These are phyloP conservation scores for Leccinum rimulosum DNA, from an alignment of 768 basidiomycete genomes.

Conservation along the genomic window DNA sequence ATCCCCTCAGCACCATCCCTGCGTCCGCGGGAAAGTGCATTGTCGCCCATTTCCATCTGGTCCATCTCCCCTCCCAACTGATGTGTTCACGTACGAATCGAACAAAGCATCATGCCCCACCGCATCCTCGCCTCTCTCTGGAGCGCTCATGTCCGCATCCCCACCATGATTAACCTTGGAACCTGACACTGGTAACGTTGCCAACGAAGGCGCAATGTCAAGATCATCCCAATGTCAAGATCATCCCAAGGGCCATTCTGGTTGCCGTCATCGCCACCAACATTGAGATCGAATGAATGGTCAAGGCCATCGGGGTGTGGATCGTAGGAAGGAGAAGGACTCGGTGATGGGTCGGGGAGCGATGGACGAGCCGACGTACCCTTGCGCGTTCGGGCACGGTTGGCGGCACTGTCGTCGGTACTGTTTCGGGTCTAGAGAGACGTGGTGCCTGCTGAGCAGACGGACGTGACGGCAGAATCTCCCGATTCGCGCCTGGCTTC, in stretches of 20 bases:
- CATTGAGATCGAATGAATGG: constrained; percentile 18
- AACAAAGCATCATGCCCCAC: constrained; percentile 14
- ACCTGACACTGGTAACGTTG: neutral
- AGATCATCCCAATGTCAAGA: neutral
- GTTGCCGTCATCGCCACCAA: neutral
- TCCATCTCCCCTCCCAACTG: constrained; percentile 4
- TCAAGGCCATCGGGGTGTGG: constrained; percentile 12
- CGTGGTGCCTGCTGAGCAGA: neutral
- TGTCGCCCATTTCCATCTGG: neutral
- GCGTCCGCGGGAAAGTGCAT: neutral
- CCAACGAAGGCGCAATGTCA: constrained; percentile 10
- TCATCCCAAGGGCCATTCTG: neutral
- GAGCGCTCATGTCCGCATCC: neutral
- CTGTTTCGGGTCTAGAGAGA: neutral
- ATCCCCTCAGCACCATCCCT: neutral
- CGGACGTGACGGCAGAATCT: neutral
- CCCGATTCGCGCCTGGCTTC: neutral
- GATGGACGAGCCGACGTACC: neutral
- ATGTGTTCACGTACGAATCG: constrained; percentile 25
- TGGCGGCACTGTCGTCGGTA: neutral
- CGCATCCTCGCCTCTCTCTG: constrained; percentile 2
- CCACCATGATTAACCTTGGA: neutral
- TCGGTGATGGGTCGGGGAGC: neutral
- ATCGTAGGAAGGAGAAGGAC: constrained; percentile 2
- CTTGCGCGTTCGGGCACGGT: neutral